Percentiles rank a stretch among this genome's conserved stretches.
Evolutionary conservation across 768 basidiomycete species (phyloP).

Genomic region (Leucosporidium scottii): DNA sequence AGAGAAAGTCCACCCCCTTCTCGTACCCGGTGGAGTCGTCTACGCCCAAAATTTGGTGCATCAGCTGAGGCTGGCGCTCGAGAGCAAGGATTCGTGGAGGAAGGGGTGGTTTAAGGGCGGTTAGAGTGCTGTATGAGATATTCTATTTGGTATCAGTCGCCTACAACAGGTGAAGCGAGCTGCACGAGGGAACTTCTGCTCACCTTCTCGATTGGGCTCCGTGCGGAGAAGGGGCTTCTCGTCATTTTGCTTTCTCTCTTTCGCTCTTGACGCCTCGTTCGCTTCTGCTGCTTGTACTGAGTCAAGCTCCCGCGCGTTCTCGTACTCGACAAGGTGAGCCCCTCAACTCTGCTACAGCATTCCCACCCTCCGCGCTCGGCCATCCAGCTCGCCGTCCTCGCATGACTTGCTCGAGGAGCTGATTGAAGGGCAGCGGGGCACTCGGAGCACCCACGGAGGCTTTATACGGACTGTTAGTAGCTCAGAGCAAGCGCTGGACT

Average conservation of each 20-base stretch:
- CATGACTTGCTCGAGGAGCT: neutral
- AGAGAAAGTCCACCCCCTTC: slow-evolving; percentile 31
- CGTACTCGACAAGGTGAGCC: no score
- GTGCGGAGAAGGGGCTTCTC: neutral
- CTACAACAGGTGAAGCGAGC: neutral
- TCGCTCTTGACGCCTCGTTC: neutral
- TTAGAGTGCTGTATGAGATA: neutral
- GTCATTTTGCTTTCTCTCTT: neutral
- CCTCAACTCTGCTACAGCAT: no score
- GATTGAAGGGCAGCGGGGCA: neutral
- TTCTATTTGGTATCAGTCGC: neutral
- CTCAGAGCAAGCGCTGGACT: no score
- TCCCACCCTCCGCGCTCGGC: neutral
- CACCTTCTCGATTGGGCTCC: neutral
- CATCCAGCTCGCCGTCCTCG: neutral
- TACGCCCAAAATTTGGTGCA: slow-evolving; percentile 30
- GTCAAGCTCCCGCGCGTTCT: neutral
- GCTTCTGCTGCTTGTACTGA: neutral
- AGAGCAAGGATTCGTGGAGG: slow-evolving; percentile 15
- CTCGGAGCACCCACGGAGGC: no score
- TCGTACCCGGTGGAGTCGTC: slow-evolving; percentile 25
- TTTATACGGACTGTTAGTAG: no score
- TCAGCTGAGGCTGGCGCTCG: slow-evolving; percentile 26
- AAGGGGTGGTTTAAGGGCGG: slow-evolving; percentile 19
- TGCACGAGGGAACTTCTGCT: neutral